Percentiles rank a stretch among this genome's conserved stretches.
These are phyloP conservation scores for Trypanosoma melophagium DNA, from an alignment of 208 protist genomes.

Conservation along the genomic window DNA sequence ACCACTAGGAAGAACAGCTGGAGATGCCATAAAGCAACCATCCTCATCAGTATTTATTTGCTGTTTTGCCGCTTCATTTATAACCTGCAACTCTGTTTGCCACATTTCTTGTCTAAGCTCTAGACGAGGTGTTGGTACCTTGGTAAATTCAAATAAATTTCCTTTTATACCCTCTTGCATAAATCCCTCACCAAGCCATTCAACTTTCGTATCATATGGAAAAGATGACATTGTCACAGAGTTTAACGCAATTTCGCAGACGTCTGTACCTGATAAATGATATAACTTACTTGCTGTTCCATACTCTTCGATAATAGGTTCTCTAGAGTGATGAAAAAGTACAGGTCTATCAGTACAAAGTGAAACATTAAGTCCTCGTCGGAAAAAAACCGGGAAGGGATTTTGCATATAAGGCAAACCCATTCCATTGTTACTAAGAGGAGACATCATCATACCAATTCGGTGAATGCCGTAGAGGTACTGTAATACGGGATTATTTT, in stretches of 20 bases:
- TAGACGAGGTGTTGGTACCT: conserved; percentile 69
- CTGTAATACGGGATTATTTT: conserved; percentile 92
- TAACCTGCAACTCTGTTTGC: conserved; percentile 49
- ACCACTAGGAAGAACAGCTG: background rate
- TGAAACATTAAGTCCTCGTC: conserved; percentile 94
- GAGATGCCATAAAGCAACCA: conserved; percentile 6
- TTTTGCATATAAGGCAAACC: conserved; percentile 93
- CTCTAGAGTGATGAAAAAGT: conserved; percentile 94
- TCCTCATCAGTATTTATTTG: background rate
- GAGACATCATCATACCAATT: conserved; percentile 96
- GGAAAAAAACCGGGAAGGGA: conserved; percentile 93
- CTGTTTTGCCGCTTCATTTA: conserved; percentile 15
- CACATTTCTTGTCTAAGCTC: conserved; percentile 74
- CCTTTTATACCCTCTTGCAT: conserved; percentile 52
- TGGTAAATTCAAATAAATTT: conserved; percentile 61
- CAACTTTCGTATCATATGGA: conserved; percentile 42
- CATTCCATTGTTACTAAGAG: conserved; percentile 95
- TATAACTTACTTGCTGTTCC: conserved; percentile 62
- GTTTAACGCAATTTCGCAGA: conserved; percentile 86
- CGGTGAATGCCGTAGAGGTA: conserved; percentile 98
- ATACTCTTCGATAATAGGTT: conserved; percentile 89
- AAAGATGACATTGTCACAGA: conserved; percentile 85
- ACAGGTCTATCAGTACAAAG: conserved; percentile 93
- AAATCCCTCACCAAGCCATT: conserved; percentile 74
- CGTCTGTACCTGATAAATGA: conserved; percentile 70